Evolutionary conservation across 2,329 filamentous ascomycete species (phyloP).

Genomic region (Ophiocordyceps camponoti-leonardi): DNA sequence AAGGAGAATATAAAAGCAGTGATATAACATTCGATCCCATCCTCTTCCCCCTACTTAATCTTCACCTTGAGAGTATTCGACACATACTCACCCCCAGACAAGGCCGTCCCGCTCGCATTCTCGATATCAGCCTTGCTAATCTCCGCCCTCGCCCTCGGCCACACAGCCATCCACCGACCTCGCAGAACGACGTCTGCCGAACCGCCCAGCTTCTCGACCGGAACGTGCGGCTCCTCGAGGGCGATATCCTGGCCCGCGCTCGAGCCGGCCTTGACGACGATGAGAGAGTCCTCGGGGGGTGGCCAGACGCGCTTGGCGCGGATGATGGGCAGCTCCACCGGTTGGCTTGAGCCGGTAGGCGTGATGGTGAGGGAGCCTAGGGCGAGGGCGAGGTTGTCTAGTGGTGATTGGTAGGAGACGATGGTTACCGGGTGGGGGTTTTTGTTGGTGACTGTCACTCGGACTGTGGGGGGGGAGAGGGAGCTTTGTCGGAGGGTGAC

Average conservation of each 20-base stretch:
- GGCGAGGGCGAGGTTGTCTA: constrained; percentile 23
- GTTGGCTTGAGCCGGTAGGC: constrained; percentile 13
- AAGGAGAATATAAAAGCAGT: too few species aligned
- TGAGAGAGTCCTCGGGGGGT: constrained; percentile 17
- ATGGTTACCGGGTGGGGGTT: constrained; percentile 20
- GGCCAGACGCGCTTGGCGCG: constrained; percentile 23
- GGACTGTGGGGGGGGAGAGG: background rate
- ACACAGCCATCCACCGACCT: background rate
- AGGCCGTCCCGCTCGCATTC: background rate
- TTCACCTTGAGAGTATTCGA: background rate
- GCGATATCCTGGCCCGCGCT: constrained; percentile 16
- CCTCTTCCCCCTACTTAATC: background rate
- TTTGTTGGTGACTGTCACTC: constrained; percentile 8
- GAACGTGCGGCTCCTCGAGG: constrained; percentile 18
- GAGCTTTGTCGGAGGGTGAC: background rate
- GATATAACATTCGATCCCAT: too few species aligned
- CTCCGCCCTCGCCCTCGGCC: background rate
- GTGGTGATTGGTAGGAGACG: constrained; percentile 25
- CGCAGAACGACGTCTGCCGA: background rate
- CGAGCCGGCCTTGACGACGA: constrained; percentile 21
- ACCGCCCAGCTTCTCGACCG: constrained; percentile 13
- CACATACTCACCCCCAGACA: background rate
- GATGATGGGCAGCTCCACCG: constrained; percentile 19
- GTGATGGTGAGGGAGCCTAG: constrained; percentile 24
- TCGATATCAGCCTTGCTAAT: background rate